phyloP scores from a whole-genome alignment of 148 eudicot species.

The Silene uniflora region DNA sequence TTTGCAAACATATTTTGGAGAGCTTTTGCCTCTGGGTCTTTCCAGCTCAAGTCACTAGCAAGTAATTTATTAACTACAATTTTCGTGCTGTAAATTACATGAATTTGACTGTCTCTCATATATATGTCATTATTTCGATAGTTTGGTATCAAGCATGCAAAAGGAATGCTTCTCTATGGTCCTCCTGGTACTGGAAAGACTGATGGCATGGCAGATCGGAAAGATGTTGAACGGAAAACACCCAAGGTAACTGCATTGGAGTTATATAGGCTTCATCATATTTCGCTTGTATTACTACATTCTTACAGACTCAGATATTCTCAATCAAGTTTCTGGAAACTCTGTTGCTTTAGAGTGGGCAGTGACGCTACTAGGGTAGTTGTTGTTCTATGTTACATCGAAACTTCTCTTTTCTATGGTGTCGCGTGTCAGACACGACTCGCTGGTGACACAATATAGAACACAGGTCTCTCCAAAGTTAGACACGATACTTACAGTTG shows the following conservation, averaged over 20 bases:
- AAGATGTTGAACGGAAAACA: conserved; percentile 94
- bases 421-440: not conserved
- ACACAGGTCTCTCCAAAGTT: too few species aligned
- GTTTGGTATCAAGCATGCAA: conserved; percentile 97
- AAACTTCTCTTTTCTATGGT: not conserved
- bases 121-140: too few species aligned
- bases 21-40: conserved; percentile 98
- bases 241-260: conserved; percentile 53
- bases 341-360: not conserved
- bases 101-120: not conserved
- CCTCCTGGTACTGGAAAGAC: conserved; percentile 99
- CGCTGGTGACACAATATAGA: too few species aligned
- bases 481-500: too few species aligned
- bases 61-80: conserved; percentile 41
- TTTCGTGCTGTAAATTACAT: not conserved
- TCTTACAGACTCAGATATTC: not conserved
- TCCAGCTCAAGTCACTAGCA: conserved; percentile 88
- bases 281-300: not conserved
- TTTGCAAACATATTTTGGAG: conserved; percentile 97
- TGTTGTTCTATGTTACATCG: not conserved
- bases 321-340: not conserved
- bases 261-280: not conserved
- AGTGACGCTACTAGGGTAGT: not conserved
- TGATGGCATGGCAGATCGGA: conserved; percentile 99
- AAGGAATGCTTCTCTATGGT: too few species aligned